These are phyloP conservation scores for Gossypium longicalyx DNA, from an alignment of 345 rosid species.

Conservation along the genomic window DNA sequence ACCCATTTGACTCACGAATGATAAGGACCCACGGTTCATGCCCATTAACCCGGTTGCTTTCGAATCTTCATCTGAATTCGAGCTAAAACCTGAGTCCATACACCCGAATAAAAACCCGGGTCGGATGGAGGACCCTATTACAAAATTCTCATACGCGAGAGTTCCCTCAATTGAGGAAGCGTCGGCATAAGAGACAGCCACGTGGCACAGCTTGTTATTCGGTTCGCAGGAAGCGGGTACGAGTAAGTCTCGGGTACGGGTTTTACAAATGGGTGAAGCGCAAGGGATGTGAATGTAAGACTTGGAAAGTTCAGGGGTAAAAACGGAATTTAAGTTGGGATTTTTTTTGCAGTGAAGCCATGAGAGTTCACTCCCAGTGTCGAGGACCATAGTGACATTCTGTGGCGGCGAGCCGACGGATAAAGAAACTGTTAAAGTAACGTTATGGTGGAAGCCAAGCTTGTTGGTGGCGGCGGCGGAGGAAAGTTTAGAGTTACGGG, in stretches of 20 bases:
- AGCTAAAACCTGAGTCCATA: conserved; percentile 63
- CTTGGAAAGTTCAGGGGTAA: conserved; percentile 38
- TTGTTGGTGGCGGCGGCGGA: conserved; percentile 28
- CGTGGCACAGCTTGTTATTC: conserved; percentile 40
- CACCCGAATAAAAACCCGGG: conserved; percentile 59
- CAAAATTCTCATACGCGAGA: conserved; percentile 48
- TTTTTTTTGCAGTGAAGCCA: conserved; percentile 56
- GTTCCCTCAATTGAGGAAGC: conserved; percentile 55
- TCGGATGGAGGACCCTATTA: conserved; percentile 36
- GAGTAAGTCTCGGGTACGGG: conserved; percentile 42
- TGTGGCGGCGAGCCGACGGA: conserved; percentile 65
- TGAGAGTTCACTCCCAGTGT: conserved; percentile 77
- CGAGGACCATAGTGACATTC: conserved; percentile 56
- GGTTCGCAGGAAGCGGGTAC: conserved; percentile 47
- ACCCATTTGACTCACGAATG: conserved; percentile 64
- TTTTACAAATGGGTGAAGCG: conserved; percentile 40
- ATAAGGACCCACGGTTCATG: conserved; percentile 74
- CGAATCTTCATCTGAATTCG: conserved; percentile 52
- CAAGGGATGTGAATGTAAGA: conserved; percentile 48
- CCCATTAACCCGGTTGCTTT: conserved; percentile 73
- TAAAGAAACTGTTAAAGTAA: conserved; percentile 58
- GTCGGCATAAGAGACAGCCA: conserved; percentile 50
- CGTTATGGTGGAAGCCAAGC: conserved; percentile 50
- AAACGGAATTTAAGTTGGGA: conserved; percentile 29
- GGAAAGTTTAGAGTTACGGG: neutral